Percentiles rank a stretch among this genome's conserved stretches.
phyloP scores from a whole-genome alignment of 305 asterid genomes.

The Solanum hybrid region DNA sequence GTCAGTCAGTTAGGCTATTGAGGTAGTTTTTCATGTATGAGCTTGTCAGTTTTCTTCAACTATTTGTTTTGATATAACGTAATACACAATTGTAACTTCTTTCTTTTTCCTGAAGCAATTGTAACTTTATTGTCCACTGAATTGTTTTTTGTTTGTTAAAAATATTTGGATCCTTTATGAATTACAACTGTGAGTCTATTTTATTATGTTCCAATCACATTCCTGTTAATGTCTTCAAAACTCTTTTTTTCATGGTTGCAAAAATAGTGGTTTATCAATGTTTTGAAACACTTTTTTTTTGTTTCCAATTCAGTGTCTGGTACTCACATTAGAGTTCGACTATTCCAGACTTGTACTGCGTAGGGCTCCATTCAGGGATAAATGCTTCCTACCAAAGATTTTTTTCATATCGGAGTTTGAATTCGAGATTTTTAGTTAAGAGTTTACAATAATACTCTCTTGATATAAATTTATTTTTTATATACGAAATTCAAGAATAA shows the following conservation, averaged over 20 bases:
- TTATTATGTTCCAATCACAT: not conserved
- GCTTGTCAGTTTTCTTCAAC: not conserved
- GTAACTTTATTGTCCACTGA: not conserved
- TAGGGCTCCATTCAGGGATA: rapidly evolving
- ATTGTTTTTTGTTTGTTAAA: not conserved
- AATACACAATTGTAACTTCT: not conserved
- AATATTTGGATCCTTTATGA: not conserved
- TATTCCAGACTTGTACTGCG: not conserved
- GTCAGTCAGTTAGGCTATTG: not conserved
- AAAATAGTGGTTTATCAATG: not conserved
- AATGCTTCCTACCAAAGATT: no score
- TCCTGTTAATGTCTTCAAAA: not conserved
- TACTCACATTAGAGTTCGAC: not conserved
- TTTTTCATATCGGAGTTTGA: not conserved
- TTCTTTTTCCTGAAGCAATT: not conserved
- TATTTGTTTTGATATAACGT: not conserved
- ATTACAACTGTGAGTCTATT: not conserved
- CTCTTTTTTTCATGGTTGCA: not conserved
- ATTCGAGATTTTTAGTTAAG: no score
- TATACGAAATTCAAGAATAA: not conserved
- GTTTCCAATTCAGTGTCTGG: rapidly evolving
- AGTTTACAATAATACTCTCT: not conserved
- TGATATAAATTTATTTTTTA: not conserved
- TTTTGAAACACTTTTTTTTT: no score
- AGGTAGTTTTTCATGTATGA: not conserved